These are phyloP conservation scores for Globisporangium heterothallicum DNA, from an alignment of 352 stramenopile species.

Conservation along the genomic window DNA sequence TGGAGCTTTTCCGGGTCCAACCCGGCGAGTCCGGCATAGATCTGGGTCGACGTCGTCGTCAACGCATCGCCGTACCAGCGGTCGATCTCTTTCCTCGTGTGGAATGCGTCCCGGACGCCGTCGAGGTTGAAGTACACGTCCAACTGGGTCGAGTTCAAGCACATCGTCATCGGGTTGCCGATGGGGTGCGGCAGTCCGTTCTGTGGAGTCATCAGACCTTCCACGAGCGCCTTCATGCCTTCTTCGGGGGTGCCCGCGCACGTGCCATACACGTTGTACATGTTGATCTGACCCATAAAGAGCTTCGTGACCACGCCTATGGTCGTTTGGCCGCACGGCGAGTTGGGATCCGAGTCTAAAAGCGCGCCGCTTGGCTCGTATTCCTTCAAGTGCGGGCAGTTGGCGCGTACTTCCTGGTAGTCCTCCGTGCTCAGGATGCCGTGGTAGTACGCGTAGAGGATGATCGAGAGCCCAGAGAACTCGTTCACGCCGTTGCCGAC, in stretches of 20 bases:
- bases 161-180: slow-evolving; percentile 73
- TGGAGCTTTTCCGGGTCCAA: slow-evolving; percentile 27
- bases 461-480: slow-evolving; percentile 43
- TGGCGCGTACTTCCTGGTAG: slow-evolving; percentile 49
- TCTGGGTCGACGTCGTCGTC: slow-evolving; percentile 34
- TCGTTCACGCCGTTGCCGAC: slow-evolving; percentile 75
- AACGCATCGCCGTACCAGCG: slow-evolving; percentile 42
- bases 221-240: slow-evolving; percentile 35
- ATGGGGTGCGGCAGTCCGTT: slow-evolving; percentile 44
- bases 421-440: slow-evolving; percentile 61
- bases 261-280: slow-evolving; percentile 63
- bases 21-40: slow-evolving; percentile 29
- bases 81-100: slow-evolving; percentile 46
- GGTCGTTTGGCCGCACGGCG: slow-evolving; percentile 22
- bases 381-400: slow-evolving; percentile 41
- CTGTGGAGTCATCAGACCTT: slow-evolving; percentile 36
- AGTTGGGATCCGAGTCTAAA: slow-evolving; percentile 10
- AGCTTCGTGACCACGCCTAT: slow-evolving; percentile 29
- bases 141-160: slow-evolving; percentile 41
- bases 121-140: slow-evolving; percentile 71
- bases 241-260: slow-evolving; percentile 44
- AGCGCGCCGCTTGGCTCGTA: slow-evolving; percentile 30
- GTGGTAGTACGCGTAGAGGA: slow-evolving; percentile 80
- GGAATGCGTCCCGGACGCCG: slow-evolving; percentile 68
- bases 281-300: slow-evolving; percentile 46